phyloP scores from a whole-genome alignment of 768 basidiomycete species.

The Pleurotus eryngii region DNA sequence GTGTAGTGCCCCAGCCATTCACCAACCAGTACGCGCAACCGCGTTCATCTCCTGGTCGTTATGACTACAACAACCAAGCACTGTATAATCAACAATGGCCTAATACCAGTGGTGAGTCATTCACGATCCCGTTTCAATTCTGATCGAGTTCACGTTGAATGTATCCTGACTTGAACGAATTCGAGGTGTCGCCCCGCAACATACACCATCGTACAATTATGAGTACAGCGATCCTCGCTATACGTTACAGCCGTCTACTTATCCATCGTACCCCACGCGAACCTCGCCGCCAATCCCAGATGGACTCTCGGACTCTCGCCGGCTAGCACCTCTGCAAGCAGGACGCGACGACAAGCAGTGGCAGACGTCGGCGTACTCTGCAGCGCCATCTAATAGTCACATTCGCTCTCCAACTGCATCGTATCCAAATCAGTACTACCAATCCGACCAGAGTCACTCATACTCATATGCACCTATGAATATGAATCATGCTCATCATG shows the following conservation, averaged over 20 bases:
- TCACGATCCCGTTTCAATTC: slow-evolving; percentile 30
- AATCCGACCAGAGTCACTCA: slow-evolving; percentile 38
- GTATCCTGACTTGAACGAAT: slow-evolving; percentile 34
- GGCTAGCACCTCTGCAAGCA: slow-evolving; percentile 51
- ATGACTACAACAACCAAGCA: slow-evolving; percentile 51
- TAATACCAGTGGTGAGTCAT: slow-evolving; percentile 28
- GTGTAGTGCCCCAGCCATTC: slow-evolving; percentile 57
- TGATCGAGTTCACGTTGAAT: slow-evolving; percentile 16
- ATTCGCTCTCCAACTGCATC: slow-evolving; percentile 66
- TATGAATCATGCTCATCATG: slow-evolving; percentile 19
- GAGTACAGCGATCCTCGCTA: slow-evolving; percentile 57
- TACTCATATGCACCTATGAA: slow-evolving; percentile 38
- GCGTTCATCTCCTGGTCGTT: slow-evolving; percentile 59
- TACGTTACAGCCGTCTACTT: slow-evolving; percentile 30
- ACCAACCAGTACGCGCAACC: slow-evolving; percentile 60
- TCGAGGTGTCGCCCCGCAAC: slow-evolving; percentile 38
- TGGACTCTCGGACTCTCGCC: slow-evolving; percentile 47
- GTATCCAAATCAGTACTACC: slow-evolving; percentile 53
- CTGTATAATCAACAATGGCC: slow-evolving; percentile 49
- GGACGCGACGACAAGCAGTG: slow-evolving; percentile 41
- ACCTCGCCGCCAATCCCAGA: slow-evolving; percentile 45
- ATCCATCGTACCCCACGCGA: slow-evolving; percentile 43
- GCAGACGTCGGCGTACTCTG: slow-evolving; percentile 37
- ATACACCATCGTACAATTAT: slow-evolving; percentile 45
- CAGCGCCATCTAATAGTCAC: slow-evolving; percentile 32